A percentile compares a stretch with the other conserved stretches of the same genome.
These are phyloP conservation scores for Phytophthora cryptogea DNA, from an alignment of 352 stramenopile genomes.

Conservation along the genomic window DNA sequence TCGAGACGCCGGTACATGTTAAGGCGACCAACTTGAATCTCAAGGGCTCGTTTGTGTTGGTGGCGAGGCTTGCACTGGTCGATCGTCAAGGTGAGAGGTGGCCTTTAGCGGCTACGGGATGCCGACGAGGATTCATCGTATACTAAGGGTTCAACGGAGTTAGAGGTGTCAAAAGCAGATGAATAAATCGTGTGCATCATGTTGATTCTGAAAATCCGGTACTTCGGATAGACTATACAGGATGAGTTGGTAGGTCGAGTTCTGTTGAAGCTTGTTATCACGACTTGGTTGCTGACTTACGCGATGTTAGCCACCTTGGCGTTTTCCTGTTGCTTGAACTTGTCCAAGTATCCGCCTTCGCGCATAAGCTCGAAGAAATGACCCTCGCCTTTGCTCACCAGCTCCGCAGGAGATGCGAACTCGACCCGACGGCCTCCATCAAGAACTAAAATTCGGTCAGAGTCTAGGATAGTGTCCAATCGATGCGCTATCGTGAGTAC, in stretches of 20 bases:
- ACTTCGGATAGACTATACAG: too few species aligned
- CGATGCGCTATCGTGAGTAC: conserved; percentile 96
- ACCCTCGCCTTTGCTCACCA: conserved; percentile 49
- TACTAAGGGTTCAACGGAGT: conserved; percentile 32
- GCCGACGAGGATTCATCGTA: conserved; percentile 54
- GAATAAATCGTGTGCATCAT: background rate
- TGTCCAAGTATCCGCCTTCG: conserved; percentile 49
- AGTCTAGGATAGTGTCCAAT: conserved; percentile 91
- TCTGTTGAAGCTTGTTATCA: conserved; percentile 13
- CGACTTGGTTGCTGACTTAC: conserved; percentile 1
- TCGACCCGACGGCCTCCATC: conserved; percentile 80
- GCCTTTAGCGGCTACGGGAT: conserved; percentile 43
- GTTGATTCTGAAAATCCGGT: too few species aligned
- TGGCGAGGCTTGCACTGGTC: conserved; percentile 36
- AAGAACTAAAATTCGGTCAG: conserved; percentile 49
- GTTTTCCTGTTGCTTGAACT: conserved; percentile 23
- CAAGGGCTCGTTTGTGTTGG: conserved; percentile 55
- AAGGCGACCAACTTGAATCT: conserved; percentile 32
- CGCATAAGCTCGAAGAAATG: conserved; percentile 60
- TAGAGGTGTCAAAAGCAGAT: conserved; percentile 4
- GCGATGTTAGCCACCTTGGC: conserved; percentile 9
- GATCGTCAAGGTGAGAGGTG: conserved; percentile 38
- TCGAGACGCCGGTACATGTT: conserved; percentile 51
- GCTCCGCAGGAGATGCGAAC: conserved; percentile 70
- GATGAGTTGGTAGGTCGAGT: too few species aligned